Percentiles rank a stretch among this genome's conserved stretches.
phyloP scores from a whole-genome alignment of 2,329 filamentous ascomycete genomes.

The Colletotrichum truncatum region DNA sequence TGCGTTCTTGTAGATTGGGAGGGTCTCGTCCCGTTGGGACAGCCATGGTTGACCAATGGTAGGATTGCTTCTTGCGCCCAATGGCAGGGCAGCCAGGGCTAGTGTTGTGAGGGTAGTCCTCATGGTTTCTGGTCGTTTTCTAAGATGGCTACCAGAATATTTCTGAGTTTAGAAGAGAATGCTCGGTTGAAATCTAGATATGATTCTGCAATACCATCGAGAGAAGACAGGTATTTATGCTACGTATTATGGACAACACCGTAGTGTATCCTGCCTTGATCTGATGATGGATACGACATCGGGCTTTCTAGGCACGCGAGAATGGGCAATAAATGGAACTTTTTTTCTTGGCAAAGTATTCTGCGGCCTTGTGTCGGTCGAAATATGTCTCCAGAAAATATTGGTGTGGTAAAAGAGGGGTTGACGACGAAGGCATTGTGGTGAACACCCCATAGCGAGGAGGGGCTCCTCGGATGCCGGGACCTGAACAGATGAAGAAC shows the following conservation, averaged over 20 bases:
- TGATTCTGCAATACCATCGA: background rate
- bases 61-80: background rate
- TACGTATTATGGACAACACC: background rate
- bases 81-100: background rate
- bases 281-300: background rate
- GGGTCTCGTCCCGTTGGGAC: background rate
- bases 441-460: background rate
- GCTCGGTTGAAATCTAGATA: too few relatives aligned
- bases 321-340: background rate
- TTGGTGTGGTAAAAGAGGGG: background rate
- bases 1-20: slow-evolving; percentile 38
- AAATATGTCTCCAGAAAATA: background rate
- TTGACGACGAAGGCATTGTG: background rate
- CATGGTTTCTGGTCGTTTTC: background rate
- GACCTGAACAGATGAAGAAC: too few relatives aligned
- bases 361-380: slow-evolving; percentile 25
- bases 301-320: too few relatives aligned
- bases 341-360: slow-evolving; percentile 7
- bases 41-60: background rate
- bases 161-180: too few relatives aligned
- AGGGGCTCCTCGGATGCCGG: background rate
- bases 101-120: background rate
- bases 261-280: background rate
- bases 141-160: too few relatives aligned
- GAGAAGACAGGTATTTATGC: slow-evolving; percentile 8